Percentiles rank a stretch among this genome's conserved stretches.
Conservation (phyloP, 1,139 yeast genomes). For the Tardiomyces digboiensis region DNA sequence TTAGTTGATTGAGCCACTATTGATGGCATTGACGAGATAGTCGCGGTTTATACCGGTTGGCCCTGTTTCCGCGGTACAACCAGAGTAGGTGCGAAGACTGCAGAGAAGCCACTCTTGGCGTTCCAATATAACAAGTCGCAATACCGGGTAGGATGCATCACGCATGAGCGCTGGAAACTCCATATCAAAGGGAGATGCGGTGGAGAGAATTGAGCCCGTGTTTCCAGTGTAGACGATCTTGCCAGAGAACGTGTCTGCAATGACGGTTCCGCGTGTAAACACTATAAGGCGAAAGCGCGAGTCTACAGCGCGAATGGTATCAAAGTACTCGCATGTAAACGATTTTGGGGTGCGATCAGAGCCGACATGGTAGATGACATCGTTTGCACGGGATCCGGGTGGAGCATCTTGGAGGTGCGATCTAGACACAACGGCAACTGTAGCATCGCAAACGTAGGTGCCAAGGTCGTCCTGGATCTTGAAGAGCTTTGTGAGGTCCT, state of each 20-base stretch:
- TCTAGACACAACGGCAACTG: conserved; percentile 10
- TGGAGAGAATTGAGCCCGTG: neutral
- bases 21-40: neutral
- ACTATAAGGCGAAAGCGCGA: neutral
- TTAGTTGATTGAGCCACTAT: neutral
- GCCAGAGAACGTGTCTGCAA: neutral
- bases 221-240: neutral
- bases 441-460: conserved; percentile 13
- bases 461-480: conserved; percentile 9
- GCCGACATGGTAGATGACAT: conserved; percentile 9
- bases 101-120: conserved; percentile 1
- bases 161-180: neutral
- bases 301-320: neutral
- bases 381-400: conserved; percentile 9
- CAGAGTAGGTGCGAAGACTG: neutral
- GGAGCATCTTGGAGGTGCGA: conserved; percentile 12
- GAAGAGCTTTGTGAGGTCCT: conserved; percentile 12
- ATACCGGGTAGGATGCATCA: neutral
- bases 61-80: neutral
- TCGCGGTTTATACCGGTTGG: neutral
- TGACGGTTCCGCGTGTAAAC: neutral
- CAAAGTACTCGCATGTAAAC: neutral
- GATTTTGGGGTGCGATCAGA: conserved; percentile 2
- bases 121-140: neutral
- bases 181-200: neutral